Evolutionary conservation across 1,284 basidiomycete species (phyloP).

Genomic region (Coniophora puteana): DNA sequence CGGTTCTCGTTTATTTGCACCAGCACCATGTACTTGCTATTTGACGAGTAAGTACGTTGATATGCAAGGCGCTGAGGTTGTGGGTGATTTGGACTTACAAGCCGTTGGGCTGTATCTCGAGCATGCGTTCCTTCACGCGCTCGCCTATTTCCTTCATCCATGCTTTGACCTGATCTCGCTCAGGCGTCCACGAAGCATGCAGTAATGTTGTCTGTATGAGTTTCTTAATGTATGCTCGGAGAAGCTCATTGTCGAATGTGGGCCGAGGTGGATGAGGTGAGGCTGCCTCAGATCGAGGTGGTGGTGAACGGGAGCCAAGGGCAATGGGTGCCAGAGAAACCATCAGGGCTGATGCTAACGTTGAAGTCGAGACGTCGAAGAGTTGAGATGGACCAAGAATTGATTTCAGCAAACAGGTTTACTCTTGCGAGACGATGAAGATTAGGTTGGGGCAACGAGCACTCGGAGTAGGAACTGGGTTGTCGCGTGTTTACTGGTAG

Average conservation of each 20-base stretch:
- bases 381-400: no score
- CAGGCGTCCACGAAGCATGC: slow-evolving; percentile 59
- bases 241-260: slow-evolving; percentile 66
- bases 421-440: no score
- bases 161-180: slow-evolving; percentile 61
- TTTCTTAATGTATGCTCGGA: slow-evolving; percentile 77
- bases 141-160: slow-evolving; percentile 83
- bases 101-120: slow-evolving; percentile 73
- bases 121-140: slow-evolving; percentile 77
- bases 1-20: slow-evolving; percentile 80
- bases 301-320: slow-evolving; percentile 28
- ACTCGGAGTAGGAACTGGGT: no score
- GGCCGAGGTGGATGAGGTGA: slow-evolving; percentile 32
- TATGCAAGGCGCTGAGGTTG: slow-evolving; percentile 9
- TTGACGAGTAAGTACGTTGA: slow-evolving; percentile 5
- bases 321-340: no score
- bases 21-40: slow-evolving; percentile 78
- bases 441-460: no score
- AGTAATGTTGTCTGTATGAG: slow-evolving; percentile 66
- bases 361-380: no score
- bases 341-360: no score
- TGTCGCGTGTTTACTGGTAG: no score
- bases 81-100: slow-evolving; percentile 53
- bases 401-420: no score
- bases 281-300: slow-evolving; percentile 29